These are phyloP conservation scores for Neurospora sp. DNA, from an alignment of 495 filamentous ascomycete genomes.

Conservation along the genomic window DNA sequence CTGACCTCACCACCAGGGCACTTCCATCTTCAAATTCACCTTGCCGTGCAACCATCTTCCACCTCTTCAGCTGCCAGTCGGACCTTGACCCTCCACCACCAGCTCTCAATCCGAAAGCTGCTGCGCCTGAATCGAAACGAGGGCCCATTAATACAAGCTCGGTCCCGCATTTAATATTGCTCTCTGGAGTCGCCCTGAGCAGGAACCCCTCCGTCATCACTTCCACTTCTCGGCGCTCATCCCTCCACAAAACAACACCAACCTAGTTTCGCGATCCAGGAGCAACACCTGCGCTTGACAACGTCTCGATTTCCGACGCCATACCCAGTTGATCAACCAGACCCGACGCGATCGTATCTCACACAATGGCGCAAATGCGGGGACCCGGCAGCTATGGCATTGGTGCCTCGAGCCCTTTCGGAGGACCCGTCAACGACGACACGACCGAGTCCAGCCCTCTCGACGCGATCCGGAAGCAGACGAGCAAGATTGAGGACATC, in stretches of 20 bases:
- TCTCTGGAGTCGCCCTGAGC: background rate
- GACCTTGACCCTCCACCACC: background rate
- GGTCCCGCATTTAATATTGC: background rate
- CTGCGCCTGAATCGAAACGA: background rate
- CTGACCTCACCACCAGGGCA: constrained; percentile 7
- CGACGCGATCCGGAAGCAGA: constrained; percentile 85
- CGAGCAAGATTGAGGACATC: constrained; percentile 94
- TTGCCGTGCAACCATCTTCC: background rate
- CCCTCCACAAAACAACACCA: background rate
- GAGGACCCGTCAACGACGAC: constrained; percentile 39
- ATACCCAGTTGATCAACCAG: background rate
- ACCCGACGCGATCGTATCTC: background rate
- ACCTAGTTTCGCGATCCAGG: background rate
- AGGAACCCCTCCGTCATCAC: background rate
- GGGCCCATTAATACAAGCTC: background rate
- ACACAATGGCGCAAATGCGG: constrained; percentile 83
- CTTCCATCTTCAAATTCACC: constrained; percentile 10
- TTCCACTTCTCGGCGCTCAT: background rate
- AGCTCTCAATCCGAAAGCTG: background rate
- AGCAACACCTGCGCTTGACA: background rate
- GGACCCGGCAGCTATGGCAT: constrained; percentile 95
- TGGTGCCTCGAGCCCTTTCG: constrained; percentile 64
- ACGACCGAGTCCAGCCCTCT: constrained; percentile 74
- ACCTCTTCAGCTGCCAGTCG: background rate
- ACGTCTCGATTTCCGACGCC: background rate